Evolutionary conservation across 306 rosid genomes (phyloP), one percentile per base, ranked within the genome.

Genomic region (Cucumis cinereus): DNA sequence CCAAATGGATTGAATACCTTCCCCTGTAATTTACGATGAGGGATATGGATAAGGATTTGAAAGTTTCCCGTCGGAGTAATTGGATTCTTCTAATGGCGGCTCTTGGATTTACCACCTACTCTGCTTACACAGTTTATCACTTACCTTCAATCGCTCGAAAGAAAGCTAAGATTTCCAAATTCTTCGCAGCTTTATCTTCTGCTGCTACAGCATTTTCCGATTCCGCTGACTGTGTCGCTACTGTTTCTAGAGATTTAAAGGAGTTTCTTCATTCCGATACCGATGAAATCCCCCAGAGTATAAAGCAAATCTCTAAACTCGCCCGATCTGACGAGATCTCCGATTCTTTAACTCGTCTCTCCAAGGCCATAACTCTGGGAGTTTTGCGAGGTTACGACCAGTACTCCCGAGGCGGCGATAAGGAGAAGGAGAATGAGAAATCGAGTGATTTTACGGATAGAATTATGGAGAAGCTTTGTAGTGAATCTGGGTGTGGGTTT

Each of bases 201-300:
- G 81, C 90, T 7, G 94, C 90, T 1, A 91, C 90, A 53, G 89
- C 88, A 17, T 84, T 86, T 8, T 79, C 96, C 0, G 87, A 86
- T 59, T 86, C 93, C 15, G 92, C 92, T 10, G 96, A 90, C 10
- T 83, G 94, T 17, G 35, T 89, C 45, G 88, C 93, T 6, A 67
- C 89, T 2, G 62, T 94, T 11, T 85, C 93, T 28, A 85, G 45
- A 80, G 98, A 90, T 71, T 45, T 94, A 56, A 94, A 84, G 75
- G 83, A 82, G n/a, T 91, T 94, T 84, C 70, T 94, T 61, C 88
- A 82, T 23, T 90, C 96, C 23, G 90, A 90, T 81, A 84, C 93
- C 0, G 90, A 89, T 74, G 77, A 88, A 66, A 75, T 91, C 15
- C 98, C 97, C 1, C 89, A 76, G 19, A 90, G 96, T 70, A 74